Conservation (phyloP, 371 early-diverging fungal genomes). For the Syncephalastrum sp. region DNA sequence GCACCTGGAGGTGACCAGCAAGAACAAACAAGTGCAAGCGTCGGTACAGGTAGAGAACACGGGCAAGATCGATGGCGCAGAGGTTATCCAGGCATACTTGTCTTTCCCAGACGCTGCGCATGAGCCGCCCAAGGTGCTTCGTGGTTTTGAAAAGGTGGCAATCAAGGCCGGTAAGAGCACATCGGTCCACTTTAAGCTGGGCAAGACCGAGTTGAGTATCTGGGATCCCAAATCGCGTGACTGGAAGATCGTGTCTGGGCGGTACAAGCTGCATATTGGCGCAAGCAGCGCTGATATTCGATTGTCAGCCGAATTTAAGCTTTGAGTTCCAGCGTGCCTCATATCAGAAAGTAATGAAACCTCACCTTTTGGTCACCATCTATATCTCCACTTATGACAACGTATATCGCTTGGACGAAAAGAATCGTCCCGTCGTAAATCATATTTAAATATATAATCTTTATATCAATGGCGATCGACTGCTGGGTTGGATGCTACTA, state of each 20-base stretch:
- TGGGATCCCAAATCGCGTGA: conserved; percentile 31
- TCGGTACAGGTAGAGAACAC: conserved; percentile 46
- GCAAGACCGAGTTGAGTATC: conserved; percentile 34
- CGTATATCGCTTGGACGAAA: too few relatives aligned
- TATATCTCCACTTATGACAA: too few relatives aligned
- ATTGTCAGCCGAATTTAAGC: conserved; percentile 11
- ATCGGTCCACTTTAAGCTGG: conserved; percentile 35
- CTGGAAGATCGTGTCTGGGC: conserved; percentile 49
- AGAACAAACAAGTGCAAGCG: conserved; percentile 20
- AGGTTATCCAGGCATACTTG: conserved; percentile 59
- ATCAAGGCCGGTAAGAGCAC: conserved; percentile 21
- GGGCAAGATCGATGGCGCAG: conserved; percentile 52
- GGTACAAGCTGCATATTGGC: conserved; percentile 45
- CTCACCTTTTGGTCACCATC: too few relatives aligned
- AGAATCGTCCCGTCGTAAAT: too few relatives aligned
- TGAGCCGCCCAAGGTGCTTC: conserved; percentile 51
- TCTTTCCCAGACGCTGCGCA: conserved; percentile 47
- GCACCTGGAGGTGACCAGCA: conserved; percentile 15
- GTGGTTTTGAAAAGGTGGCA: conserved; percentile 54
- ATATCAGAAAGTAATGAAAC: too few relatives aligned
- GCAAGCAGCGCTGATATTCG: conserved; percentile 51
- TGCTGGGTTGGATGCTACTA: too few relatives aligned
- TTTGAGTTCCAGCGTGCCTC: background rate
- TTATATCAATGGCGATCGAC: too few relatives aligned
- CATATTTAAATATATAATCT: too few relatives aligned